Evolutionary conservation across 169 alveolate species (phyloP).

Genomic region (Plasmodium vinckei): DNA sequence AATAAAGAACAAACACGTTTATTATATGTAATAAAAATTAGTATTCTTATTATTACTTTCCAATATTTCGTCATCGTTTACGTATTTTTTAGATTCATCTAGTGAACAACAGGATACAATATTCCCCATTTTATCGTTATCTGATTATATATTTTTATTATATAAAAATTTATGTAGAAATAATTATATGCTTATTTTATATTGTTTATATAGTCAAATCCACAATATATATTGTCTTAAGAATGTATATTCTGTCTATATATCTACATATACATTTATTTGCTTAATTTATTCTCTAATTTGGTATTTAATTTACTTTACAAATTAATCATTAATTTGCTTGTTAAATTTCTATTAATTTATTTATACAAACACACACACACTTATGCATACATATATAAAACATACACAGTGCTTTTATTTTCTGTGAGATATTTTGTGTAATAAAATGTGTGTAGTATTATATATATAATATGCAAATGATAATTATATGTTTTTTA

Average conservation of each 20-base stretch:
- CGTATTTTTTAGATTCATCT: slow-evolving; percentile 68
- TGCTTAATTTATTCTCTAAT: not conserved
- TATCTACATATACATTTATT: slow-evolving; percentile 7
- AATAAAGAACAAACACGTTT: not conserved
- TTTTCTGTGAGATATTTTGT: not conserved
- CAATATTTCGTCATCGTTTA: slow-evolving; percentile 71
- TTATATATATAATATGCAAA: not conserved
- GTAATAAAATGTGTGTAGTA: slow-evolving; percentile 10
- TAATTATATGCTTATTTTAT: slow-evolving; percentile 12
- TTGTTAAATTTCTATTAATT: no score
- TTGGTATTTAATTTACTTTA: no score
- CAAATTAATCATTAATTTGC: no score
- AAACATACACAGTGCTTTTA: not conserved
- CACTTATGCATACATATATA: no score
- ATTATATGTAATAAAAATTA: not conserved
- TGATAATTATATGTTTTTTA: slow-evolving; percentile 9
- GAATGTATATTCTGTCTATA: slow-evolving; percentile 3
- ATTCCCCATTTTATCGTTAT: slow-evolving; percentile 59
- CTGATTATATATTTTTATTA: not conserved
- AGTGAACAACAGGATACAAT: slow-evolving; percentile 73
- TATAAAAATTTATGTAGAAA: slow-evolving; percentile 16
- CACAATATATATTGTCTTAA: not conserved
- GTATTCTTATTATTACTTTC: slow-evolving; percentile 53
- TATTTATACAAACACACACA: no score
- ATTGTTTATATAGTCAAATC: not conserved